phyloP scores from a whole-genome alignment of 2,329 filamentous ascomycete genomes.

The Colletotrichum lentis region DNA sequence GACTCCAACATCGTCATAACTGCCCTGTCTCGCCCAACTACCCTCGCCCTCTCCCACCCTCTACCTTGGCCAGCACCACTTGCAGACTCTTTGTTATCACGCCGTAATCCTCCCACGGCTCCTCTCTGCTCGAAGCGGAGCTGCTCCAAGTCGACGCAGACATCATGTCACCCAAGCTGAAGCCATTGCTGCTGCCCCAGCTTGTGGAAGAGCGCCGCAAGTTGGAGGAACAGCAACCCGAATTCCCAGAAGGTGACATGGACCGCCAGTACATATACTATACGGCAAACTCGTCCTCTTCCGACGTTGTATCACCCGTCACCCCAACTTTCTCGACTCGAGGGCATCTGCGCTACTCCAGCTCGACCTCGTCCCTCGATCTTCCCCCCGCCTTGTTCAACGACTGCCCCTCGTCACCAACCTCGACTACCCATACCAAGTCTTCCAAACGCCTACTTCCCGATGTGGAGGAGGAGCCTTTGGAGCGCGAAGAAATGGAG shows the following conservation, averaged over 20 bases:
- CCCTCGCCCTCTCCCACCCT: slow-evolving; percentile 8
- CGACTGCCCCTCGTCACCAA: slow-evolving; percentile 66
- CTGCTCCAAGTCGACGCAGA: slow-evolving; percentile 14
- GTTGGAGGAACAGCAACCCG: slow-evolving; percentile 47
- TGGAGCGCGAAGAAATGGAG: slow-evolving; percentile 68
- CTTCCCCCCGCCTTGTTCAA: slow-evolving; percentile 58
- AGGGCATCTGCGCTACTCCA: slow-evolving; percentile 71
- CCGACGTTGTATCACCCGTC: slow-evolving; percentile 73
- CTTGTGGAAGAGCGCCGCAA: slow-evolving; percentile 61
- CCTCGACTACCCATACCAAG: slow-evolving; percentile 51
- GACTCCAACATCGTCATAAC: slow-evolving; percentile 19
- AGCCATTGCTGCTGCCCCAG: slow-evolving; percentile 62
- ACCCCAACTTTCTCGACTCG: slow-evolving; percentile 75
- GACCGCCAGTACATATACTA: slow-evolving; percentile 54
- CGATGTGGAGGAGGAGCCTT: slow-evolving; percentile 84
- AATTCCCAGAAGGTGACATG: slow-evolving; percentile 45
- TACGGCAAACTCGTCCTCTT: slow-evolving; percentile 65
- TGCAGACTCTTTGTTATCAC: not conserved
- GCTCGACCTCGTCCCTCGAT: slow-evolving; percentile 81
- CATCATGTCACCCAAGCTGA: slow-evolving; percentile 59
- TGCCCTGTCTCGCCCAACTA: slow-evolving; percentile 14
- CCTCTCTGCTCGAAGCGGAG: slow-evolving; percentile 9
- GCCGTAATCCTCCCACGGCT: not conserved
- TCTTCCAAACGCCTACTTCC: slow-evolving; percentile 74
- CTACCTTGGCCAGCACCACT: slow-evolving; percentile 1